A percentile compares a stretch with the other conserved stretches of the same genome.
phyloP scores from a whole-genome alignment of 768 basidiomycete genomes.

The Harrya chromipes region DNA sequence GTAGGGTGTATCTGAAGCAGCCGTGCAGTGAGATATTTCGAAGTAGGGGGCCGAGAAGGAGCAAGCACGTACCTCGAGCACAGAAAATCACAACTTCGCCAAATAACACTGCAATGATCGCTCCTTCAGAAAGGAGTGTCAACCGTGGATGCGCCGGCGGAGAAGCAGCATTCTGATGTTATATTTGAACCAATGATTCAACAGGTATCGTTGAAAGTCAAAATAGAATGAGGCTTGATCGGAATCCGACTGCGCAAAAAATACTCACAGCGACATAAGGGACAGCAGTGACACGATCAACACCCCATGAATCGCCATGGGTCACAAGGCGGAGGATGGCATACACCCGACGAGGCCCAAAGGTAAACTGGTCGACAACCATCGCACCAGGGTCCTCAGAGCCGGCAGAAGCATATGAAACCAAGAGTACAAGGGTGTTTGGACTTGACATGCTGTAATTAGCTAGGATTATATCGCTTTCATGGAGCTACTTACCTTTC shows the following conservation, averaged over 20 bases:
- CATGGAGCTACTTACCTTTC: slow-evolving; percentile 44
- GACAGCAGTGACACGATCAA: slow-evolving; percentile 47
- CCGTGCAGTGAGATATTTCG: background rate
- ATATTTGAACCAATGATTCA: background rate
- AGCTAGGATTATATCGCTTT: background rate
- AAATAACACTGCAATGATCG: slow-evolving; percentile 61
- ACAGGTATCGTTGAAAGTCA: background rate
- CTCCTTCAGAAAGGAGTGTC: slow-evolving; percentile 56
- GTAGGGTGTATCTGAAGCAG: slow-evolving; percentile 58
- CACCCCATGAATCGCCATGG: slow-evolving; percentile 26
- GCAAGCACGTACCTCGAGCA: slow-evolving; percentile 48
- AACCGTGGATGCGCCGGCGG: slow-evolving; percentile 73
- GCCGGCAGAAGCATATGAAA: slow-evolving; percentile 59
- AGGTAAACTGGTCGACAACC: slow-evolving; percentile 37
- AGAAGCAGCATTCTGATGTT: slow-evolving; percentile 55
- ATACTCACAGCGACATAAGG: slow-evolving; percentile 73
- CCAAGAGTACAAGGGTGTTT: slow-evolving; percentile 55
- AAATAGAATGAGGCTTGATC: background rate
- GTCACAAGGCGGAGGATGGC: slow-evolving; percentile 49
- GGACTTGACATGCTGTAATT: slow-evolving; percentile 34
- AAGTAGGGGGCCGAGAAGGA: background rate
- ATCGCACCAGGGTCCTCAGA: slow-evolving; percentile 37
- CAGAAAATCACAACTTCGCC: slow-evolving; percentile 75
- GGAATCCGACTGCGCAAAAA: background rate
- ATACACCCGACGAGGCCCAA: slow-evolving; percentile 59